Percentiles rank a stretch among this genome's conserved stretches.
Evolutionary conservation across 2,329 filamentous ascomycete species (phyloP).

Genomic region (Aspergillus proliferans): DNA sequence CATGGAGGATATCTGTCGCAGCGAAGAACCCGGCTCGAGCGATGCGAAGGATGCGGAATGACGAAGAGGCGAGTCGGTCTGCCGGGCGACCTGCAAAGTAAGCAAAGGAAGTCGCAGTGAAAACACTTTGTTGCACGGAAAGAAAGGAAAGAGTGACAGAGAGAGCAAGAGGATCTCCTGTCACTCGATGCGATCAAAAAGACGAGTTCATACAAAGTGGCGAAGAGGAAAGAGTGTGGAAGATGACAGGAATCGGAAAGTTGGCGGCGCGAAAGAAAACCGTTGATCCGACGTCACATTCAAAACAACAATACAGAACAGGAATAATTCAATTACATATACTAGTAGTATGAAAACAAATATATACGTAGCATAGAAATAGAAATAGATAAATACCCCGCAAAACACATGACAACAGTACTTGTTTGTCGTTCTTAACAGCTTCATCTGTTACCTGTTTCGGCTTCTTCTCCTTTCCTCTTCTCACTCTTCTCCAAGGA

Average conservation of each 20-base stretch:
- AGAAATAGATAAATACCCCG: background rate
- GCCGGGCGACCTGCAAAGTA: slow-evolving; percentile 18
- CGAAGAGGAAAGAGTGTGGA: background rate
- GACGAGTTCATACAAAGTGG: background rate
- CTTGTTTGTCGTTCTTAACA: background rate
- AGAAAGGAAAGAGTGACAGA: slow-evolving; percentile 13
- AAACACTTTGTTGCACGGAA: slow-evolving; percentile 22
- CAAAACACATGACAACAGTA: background rate
- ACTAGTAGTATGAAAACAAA: background rate
- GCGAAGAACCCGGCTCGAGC: slow-evolving; percentile 8
- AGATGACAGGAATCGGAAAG: background rate
- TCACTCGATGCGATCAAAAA: slow-evolving; percentile 12
- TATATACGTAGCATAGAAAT: too few relatives aligned
- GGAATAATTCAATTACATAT: background rate
- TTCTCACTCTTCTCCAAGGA: background rate
- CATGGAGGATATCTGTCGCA: slow-evolving; percentile 26
- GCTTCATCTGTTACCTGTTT: background rate
- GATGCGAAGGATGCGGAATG: slow-evolving; percentile 2
- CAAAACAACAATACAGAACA: too few relatives aligned
- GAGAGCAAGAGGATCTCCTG: slow-evolving; percentile 12
- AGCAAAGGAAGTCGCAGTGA: slow-evolving; percentile 15
- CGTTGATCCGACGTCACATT: too few relatives aligned
- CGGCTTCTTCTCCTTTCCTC: background rate
- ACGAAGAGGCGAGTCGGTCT: slow-evolving; percentile 13
- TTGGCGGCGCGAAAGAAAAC: background rate